Evolutionary conservation across 1,139 yeast species (phyloP), one percentile per base, ranked within the genome.

Genomic region (Pichia sp.): DNA sequence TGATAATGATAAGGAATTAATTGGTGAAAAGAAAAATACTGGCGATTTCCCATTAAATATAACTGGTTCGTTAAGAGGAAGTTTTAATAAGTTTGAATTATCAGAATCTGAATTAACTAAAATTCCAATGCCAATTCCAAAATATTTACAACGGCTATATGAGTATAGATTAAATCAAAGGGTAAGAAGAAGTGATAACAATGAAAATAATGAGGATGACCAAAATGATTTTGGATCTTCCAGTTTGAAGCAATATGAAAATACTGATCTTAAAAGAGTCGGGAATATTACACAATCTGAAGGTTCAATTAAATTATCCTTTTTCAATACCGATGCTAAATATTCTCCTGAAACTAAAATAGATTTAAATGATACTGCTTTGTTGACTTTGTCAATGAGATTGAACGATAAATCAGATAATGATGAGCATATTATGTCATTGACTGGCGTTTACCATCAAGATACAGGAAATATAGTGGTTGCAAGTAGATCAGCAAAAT

Each of bases 381-480:
- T 51, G 11, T 53, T 66, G 3, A 45, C 52, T 1, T 18, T 64
- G 26, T 43, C 44, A 3, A 18, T 64, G 27, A 51, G 43, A 37
- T 39, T 78, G 26, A 64, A 63, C 27, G 77, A 77, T 52, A 65
- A 67, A 35, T 64, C 67, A 2, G 81, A 80, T 49, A 68, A 67
- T 9, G 66, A 71, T 42, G 64, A 62, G 47, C 79, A 79, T 59
- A 62, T 62, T 0, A 54, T 87, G 25, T 71, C 68, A 2, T 64
- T 87, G 28, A 64, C 66, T 26, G 97, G 96, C 0, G 71, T 86
- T 3, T 88, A 89, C 63, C 83, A 83, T 59, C 81, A 81, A 53
- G 72, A 76, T 8, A 69, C 81, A 0, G 97, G 97, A 0, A 74
- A 87, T 48, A 61, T 88, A 18, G 67, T 88, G 8, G 72, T 84